Base-by-base conservation (phyloP, 306 rosid genomes). In the Cercis canadensis region DNA sequence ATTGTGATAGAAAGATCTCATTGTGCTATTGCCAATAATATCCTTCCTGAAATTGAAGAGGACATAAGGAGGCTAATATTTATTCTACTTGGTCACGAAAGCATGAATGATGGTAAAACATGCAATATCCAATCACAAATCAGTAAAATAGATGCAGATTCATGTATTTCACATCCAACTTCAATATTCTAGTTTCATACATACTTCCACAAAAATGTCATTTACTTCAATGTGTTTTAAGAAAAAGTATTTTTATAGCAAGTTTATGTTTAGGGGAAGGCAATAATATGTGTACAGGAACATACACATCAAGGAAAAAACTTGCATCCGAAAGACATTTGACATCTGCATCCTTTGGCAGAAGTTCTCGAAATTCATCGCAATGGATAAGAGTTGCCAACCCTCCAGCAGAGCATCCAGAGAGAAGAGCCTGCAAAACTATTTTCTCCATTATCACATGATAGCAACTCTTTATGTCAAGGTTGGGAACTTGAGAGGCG, bases 361-460 rank as follows among this genome's bases (percentile, higher is more conserved):
- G 32, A 69, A 70, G 77, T 36, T 65, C 56, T 75, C 71, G 58
- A 36, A 84, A 87, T 63, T 73, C 82, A 62, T 87, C 87, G 46
- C 92, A 87, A 57, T 87, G 88, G 69, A 87, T 81, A 57, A 87
- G 88, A 73, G 92, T 79, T 2, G 92, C 88, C 81, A 87, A 76
- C 6, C 88, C 88, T 49, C 92, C 87, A 3, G 92, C 92, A 70
- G 92, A 87, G 78, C 92, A 87, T 73, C 92, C 92, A 21, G 88
- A 84, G 70, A 87, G 88, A 73, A 87, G 83, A 60, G 92, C 92
- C 92, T 87, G 73, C 43, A 36, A 61, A 3, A 55, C n/a, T n/a
- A n/a, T n/a, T n/a, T n/a, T n/a, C n/a, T n/a, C n/a, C n/a, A n/a
- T 32, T 61, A 6, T 33, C 32, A 19, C 7, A 2, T 39, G 40